These are phyloP conservation scores for Aureobasidium zeae DNA, from an alignment of 2,329 filamentous ascomycete genomes.

Conservation along the genomic window DNA sequence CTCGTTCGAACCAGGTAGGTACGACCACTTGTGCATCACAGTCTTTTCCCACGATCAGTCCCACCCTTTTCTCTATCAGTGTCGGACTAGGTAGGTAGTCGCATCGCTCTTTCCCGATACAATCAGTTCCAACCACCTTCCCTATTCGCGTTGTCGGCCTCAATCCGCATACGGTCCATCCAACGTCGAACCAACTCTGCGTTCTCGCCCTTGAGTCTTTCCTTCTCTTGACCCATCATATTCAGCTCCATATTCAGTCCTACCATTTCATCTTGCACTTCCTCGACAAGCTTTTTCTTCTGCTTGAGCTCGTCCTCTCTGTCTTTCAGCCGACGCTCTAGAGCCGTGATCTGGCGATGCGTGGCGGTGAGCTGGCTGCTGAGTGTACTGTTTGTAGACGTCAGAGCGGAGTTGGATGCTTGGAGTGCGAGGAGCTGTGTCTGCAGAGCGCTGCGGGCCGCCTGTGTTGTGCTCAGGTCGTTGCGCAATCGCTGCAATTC, in stretches of 20 bases:
- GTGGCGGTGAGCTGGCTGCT: conserved; percentile 62
- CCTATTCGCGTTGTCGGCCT: conserved; percentile 79
- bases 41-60: too few relatives aligned
- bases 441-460: conserved; percentile 17
- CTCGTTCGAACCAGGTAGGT: too few relatives aligned
- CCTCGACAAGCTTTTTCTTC: conserved; percentile 74
- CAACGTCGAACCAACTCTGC: conserved; percentile 81
- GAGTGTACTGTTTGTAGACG: conserved; percentile 64
- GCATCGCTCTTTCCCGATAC: too few relatives aligned
- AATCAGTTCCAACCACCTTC: conserved; percentile 20
- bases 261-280: conserved; percentile 89
- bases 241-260: conserved; percentile 80
- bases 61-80: too few relatives aligned
- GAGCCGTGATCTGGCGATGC: conserved; percentile 50
- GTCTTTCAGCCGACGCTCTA: conserved; percentile 63
- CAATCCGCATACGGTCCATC: conserved; percentile 78
- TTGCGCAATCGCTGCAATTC: conserved; percentile 28
- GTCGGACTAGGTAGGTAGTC: too few relatives aligned
- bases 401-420: conserved; percentile 33
- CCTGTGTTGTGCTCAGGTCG: conserved; percentile 46
- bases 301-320: conserved; percentile 75
- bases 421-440: conserved; percentile 39
- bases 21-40: too few relatives aligned
- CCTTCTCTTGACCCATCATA: conserved; percentile 66
- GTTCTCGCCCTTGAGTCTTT: conserved; percentile 71